Percentiles rank a stretch among this genome's conserved stretches.
Evolutionary conservation across 495 filamentous ascomycete genomes (phyloP).

Genomic region (Jackrogersella multiformis): DNA sequence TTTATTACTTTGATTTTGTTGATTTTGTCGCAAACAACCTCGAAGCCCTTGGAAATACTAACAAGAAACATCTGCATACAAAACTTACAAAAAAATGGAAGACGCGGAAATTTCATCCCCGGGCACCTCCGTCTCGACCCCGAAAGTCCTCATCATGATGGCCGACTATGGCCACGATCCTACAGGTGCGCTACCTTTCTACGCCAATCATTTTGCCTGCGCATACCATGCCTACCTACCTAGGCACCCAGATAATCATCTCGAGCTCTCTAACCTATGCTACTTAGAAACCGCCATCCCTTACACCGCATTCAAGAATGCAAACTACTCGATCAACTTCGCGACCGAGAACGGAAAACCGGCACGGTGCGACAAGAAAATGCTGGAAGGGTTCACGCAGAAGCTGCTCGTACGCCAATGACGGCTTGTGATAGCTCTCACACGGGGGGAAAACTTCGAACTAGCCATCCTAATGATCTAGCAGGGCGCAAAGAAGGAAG

Average conservation of each 20-base stretch:
- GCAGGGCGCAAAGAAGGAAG: slow-evolving; percentile 59
- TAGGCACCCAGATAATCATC: too few relatives aligned
- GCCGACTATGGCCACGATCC: slow-evolving; percentile 66
- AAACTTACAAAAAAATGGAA: slow-evolving; percentile 17
- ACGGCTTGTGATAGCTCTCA: slow-evolving; percentile 2
- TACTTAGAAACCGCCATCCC: slow-evolving; percentile 60
- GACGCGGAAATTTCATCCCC: slow-evolving; percentile 37
- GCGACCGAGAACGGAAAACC: slow-evolving; percentile 61
- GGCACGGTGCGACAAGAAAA: slow-evolving; percentile 61
- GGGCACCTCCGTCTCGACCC: slow-evolving; percentile 17
- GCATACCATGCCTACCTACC: too few relatives aligned
- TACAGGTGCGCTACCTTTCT: slow-evolving; percentile 51
- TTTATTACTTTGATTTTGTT: not conserved
- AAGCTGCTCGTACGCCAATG: slow-evolving; percentile 58
- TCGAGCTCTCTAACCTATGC: not conserved
- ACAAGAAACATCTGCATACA: not conserved
- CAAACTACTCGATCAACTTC: slow-evolving; percentile 60
- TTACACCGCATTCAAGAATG: slow-evolving; percentile 61
- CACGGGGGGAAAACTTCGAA: slow-evolving; percentile 1
- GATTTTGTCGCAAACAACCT: not conserved
- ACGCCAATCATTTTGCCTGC: not conserved
- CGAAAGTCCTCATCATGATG: slow-evolving; percentile 59
- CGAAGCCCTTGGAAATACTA: too few relatives aligned
- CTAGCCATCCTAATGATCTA: slow-evolving; percentile 27
- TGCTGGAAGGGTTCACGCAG: slow-evolving; percentile 62